Percentiles rank a stretch among this genome's conserved stretches.
Conservation (phyloP, 2,329 filamentous ascomycete species). For the Nothopassalora personata region DNA sequence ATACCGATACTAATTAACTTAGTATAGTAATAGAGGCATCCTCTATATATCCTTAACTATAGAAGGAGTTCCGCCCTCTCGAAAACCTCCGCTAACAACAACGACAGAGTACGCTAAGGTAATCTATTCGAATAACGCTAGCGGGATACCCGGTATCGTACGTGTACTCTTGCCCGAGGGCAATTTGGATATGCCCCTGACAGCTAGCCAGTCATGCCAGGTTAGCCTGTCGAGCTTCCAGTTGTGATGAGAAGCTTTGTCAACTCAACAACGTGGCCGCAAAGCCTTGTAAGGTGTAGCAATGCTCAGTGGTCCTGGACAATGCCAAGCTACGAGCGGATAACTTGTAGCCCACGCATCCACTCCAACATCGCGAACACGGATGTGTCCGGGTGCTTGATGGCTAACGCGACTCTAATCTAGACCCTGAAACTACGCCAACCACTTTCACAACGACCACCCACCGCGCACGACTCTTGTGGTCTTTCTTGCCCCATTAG, state of each 20-base stretch:
- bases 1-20: no score
- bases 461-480: constrained; percentile 7
- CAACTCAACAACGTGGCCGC: not conserved
- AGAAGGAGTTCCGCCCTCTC: no score
- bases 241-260: not conserved
- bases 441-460: constrained; percentile 12
- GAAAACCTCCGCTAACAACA: no score
- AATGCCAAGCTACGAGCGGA: not conserved
- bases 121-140: no score
- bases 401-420: constrained; percentile 23
- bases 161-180: not conserved
- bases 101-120: no score
- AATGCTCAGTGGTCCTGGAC: not conserved
- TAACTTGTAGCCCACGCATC: constrained; percentile 2
- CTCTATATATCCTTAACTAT: no score
- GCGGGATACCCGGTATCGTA: not conserved
- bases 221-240: not conserved
- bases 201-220: not conserved
- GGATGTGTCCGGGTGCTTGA: not conserved
- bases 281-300: not conserved
- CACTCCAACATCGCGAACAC: not conserved
- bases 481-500: not conserved
- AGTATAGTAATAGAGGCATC: no score
- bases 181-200: not conserved
- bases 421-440: constrained; percentile 20